Evolutionary conservation across 2,329 filamentous ascomycete species (phyloP).

Genomic region (Neoascochyta sp.): DNA sequence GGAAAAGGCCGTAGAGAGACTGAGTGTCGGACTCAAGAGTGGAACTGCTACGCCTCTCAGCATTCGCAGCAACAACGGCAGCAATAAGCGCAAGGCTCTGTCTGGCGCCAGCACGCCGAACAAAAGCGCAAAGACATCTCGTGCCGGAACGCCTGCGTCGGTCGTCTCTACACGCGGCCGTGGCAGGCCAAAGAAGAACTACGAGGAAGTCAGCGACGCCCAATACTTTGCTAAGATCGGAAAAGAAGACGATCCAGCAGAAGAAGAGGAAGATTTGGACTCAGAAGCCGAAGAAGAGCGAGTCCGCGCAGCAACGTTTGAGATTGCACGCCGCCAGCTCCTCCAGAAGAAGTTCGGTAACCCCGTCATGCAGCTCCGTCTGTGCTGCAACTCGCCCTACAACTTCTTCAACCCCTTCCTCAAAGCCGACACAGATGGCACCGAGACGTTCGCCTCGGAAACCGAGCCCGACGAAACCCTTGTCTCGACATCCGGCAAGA

Average conservation of each 20-base stretch:
- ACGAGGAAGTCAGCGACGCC: conserved; percentile 71
- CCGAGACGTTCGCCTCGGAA: conserved; percentile 46
- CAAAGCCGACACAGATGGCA: conserved; percentile 47
- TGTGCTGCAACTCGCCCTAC: conserved; percentile 90
- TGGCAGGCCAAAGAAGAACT: conserved; percentile 56
- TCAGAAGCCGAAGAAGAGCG: conserved; percentile 58
- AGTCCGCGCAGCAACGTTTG: conserved; percentile 63
- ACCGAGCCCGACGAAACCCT: conserved; percentile 68
- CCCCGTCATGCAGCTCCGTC: conserved; percentile 82
- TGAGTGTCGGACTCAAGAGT: conserved; percentile 46
- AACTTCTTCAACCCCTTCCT: conserved; percentile 92
- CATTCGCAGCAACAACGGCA: conserved; percentile 43
- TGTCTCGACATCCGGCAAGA: conserved; percentile 86
- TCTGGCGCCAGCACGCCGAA: conserved; percentile 48
- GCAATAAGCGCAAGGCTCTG: conserved; percentile 56
- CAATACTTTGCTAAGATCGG: conserved; percentile 79
- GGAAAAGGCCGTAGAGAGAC: conserved; percentile 66
- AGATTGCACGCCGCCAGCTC: conserved; percentile 84
- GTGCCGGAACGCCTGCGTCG: conserved; percentile 67
- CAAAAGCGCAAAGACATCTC: conserved; percentile 74
- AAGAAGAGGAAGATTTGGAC: conserved; percentile 41
- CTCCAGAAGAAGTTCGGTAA: conserved; percentile 88
- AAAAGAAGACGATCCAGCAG: conserved; percentile 47
- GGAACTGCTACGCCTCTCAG: conserved; percentile 50
- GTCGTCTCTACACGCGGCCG: conserved; percentile 51